Percentiles rank a stretch among this genome's conserved stretches.
Evolutionary conservation across 306 rosid genomes (phyloP).

Genomic region (Aeschynomene evenia): DNA sequence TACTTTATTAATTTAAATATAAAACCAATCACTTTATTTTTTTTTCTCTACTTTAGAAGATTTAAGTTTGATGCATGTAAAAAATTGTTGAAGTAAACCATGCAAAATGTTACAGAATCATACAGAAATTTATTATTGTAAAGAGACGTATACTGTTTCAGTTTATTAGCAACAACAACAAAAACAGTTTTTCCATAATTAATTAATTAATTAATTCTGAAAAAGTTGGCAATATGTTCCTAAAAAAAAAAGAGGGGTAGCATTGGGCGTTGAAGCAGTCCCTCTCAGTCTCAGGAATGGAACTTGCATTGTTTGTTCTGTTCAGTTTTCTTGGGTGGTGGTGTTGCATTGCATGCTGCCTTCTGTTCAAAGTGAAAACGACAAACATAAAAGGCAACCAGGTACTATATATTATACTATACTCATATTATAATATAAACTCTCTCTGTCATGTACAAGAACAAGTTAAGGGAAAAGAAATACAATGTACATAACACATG

Average conservation of each 20-base stretch:
- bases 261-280: conserved; percentile 49
- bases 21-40: too few relatives aligned
- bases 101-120: too few relatives aligned
- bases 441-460: too few relatives aligned
- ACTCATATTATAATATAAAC: too few relatives aligned
- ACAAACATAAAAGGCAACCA: conserved; percentile 40
- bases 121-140: too few relatives aligned
- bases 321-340: conserved; percentile 35
- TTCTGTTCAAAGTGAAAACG: conserved; percentile 44
- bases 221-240: conserved; percentile 31
- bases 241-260: conserved; percentile 32
- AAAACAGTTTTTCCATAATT: not conserved
- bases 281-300: conserved; percentile 1
- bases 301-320: conserved; percentile 26
- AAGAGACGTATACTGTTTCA: too few relatives aligned
- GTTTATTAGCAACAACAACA: not conserved
- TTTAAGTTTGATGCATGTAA: too few relatives aligned
- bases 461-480: too few relatives aligned
- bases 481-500: too few relatives aligned
- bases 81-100: too few relatives aligned
- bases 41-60: too few relatives aligned
- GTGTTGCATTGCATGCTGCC: conserved; percentile 33
- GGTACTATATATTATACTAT: not conserved
- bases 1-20: too few relatives aligned
- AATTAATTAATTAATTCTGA: conserved; percentile 31